Evolutionary conservation across 2,329 filamentous ascomycete species (phyloP), one percentile per base, ranked within the genome.

Genomic region (Chaetomiaceae sp.): DNA sequence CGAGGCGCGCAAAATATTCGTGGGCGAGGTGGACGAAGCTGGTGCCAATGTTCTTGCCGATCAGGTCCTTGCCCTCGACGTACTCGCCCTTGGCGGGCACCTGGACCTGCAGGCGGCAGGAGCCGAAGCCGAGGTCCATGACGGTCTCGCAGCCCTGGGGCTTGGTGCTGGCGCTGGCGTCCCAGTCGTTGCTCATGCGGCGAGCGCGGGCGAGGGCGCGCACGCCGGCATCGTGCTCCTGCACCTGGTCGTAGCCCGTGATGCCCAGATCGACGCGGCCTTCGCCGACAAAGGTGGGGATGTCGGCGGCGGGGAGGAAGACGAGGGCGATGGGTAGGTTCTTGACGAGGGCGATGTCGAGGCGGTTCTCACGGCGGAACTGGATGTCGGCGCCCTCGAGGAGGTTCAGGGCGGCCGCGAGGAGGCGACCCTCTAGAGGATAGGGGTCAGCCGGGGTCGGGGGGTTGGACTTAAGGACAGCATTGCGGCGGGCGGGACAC

Each of bases 331-430:
- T 89, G 31, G 88, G 89, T 23, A 93, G 83, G 73, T 99, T 99
- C 77, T 96, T 95, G 66, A 97, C 93, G 21, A 99, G 85, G 14
- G 93, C 93, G 65, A 99, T 96, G 69, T 99, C 93, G 63, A 97
- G 87, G 53, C 93, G 86, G 68, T 87, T 90, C 75, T 96, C 90
- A 65, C 93, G 86, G 68, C 88, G 85, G 75, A 99, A 99, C 70
- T 99, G 90, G 63, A 99, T 92, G 69, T 99, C 93, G 63, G 87
- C 89, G 59, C 93, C 93, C 65, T 91, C 80, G 48, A 99, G 86
- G 45, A 99, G 84, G 68, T 97, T 90, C 44, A 99, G 82, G 48
- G 88, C 83, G 52, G 89, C 83, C 71, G 89, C 82, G 71, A 96
- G 87, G 49, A 99, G 83, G 50, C 93, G 88, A 58, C 93, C 93